Evolutionary conservation across 345 rosid species (phyloP), one percentile per base, ranked within the genome.

Genomic region (Euphorbia lathyris): DNA sequence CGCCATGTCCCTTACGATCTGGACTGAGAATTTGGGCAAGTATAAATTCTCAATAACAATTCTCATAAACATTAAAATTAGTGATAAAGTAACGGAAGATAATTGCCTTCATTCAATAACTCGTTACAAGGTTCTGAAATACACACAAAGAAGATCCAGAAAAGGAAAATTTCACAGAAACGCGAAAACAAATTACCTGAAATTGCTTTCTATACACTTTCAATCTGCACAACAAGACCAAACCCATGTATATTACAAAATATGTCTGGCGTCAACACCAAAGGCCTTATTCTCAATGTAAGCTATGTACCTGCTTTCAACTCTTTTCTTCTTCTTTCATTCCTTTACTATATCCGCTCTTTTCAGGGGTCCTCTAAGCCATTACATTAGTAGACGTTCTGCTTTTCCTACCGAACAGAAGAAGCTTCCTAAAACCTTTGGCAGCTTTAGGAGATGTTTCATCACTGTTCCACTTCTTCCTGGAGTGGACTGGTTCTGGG

Each of bases 391-490:
- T 14, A 78, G 74, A 42, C 59, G 48, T 65, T 65, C 69, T 51
- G 65, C 72, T 83, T 81, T 83, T 90, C 81, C 86, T 77, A 65
- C 97, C 97, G 36, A 95, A 90, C 79, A 92, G 70, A 48, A 95
- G 96, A 61, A 95, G 96, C 90, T 87, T 95, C 74, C 96, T 78
- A 70, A 95, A 81, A 55, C 86, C 97, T 86, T 90, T 95, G 36
- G 88, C 85, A 17, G 88, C 88, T 82, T 90, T 95, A 7, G 93
- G 89, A 55, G 92, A 81, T 73, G 66, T 83, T 40, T 82, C 93
- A 4, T 84, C 96, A 40, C 75, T 83, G 85, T 77, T 85, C 97
- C 97, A 95, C 72, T 90, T 92, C 93, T 88, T 95, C 83, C 97
- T 85, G 14, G 89, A 76, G 66, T 77, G 83, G 36, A 74, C 32